Conservation (phyloP, 805 yeast genomes). For the Metschnikowia cubensis region DNA sequence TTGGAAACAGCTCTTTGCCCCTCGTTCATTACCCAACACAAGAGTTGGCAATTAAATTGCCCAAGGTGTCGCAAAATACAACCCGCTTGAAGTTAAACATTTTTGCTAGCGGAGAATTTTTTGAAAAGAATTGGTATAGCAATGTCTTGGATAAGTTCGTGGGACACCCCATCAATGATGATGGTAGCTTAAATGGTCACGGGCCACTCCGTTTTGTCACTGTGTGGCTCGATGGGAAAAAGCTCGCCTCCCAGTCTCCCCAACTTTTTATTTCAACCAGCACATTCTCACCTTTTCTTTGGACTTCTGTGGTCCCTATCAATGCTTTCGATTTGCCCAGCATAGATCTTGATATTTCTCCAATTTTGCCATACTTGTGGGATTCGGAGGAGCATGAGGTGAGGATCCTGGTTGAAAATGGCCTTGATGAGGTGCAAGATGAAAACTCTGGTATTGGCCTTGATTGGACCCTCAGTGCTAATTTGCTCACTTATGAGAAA, state of each 20-base stretch:
- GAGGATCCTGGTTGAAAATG: constrained; percentile 18
- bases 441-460: constrained; percentile 32
- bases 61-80: constrained; percentile 49
- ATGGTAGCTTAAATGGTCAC: constrained; percentile 45
- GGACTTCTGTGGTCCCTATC: constrained; percentile 76
- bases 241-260: constrained; percentile 62
- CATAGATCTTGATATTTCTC: constrained; percentile 67
- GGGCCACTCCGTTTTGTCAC: constrained; percentile 71
- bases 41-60: constrained; percentile 35
- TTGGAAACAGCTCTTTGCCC: constrained; percentile 34
- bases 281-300: constrained; percentile 72
- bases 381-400: constrained; percentile 24
- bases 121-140: constrained; percentile 82
- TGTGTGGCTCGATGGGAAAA: constrained; percentile 54
- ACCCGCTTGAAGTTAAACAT: constrained; percentile 57
- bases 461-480: constrained; percentile 62
- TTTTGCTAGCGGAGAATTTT: constrained; percentile 69
- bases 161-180: constrained; percentile 31
- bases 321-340: constrained; percentile 71
- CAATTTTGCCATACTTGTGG: constrained; percentile 70
- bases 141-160: constrained; percentile 50
- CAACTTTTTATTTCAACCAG: constrained; percentile 77
- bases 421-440: constrained; percentile 16
- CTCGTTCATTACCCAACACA: constrained; percentile 44
- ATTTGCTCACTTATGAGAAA: constrained; percentile 52